Evolutionary conservation across 1,139 yeast species (phyloP).

Genomic region (Magnusiomyces paraingens): DNA sequence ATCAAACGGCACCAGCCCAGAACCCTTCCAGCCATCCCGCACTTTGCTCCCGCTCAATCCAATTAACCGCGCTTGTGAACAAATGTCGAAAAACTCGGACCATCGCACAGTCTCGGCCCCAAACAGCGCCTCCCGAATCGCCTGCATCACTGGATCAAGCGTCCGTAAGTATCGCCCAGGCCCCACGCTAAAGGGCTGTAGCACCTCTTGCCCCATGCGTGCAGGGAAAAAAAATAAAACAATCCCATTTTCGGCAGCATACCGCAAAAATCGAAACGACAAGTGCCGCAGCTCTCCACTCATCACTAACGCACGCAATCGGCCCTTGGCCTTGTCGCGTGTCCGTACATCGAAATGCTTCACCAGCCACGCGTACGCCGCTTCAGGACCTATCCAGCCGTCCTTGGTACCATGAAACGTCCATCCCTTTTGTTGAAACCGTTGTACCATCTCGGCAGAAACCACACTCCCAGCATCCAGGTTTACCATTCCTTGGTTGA

Average conservation of each 20-base stretch:
- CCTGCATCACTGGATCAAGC: neutral
- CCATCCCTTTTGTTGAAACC: constrained; percentile 2
- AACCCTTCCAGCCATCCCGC: neutral
- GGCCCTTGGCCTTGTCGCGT: neutral
- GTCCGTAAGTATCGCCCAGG: constrained; percentile 4
- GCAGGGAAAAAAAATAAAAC: constrained; percentile 8
- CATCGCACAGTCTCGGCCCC: neutral
- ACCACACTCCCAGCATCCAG: neutral
- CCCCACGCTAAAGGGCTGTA: constrained; percentile 7
- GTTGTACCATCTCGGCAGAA: neutral
- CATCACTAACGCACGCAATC: constrained; percentile 4
- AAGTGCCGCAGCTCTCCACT: constrained; percentile 17
- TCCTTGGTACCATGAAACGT: neutral
- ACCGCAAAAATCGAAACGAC: constrained; percentile 11
- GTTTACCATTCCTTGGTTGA: neutral
- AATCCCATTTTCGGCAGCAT: constrained; percentile 6
- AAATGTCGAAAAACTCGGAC: constrained; percentile 1
- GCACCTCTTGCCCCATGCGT: neutral
- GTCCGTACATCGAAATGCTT: constrained; percentile 8
- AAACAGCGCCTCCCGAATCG: neutral
- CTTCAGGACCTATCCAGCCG: constrained; percentile 1
- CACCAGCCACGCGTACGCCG: constrained; percentile 3
- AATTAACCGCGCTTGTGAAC: constrained; percentile 1
- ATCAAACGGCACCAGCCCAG: constrained; percentile 2
- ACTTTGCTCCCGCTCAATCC: neutral